Conservation (phyloP, 129 eudicot species). For the Scalesia atractyloides region DNA sequence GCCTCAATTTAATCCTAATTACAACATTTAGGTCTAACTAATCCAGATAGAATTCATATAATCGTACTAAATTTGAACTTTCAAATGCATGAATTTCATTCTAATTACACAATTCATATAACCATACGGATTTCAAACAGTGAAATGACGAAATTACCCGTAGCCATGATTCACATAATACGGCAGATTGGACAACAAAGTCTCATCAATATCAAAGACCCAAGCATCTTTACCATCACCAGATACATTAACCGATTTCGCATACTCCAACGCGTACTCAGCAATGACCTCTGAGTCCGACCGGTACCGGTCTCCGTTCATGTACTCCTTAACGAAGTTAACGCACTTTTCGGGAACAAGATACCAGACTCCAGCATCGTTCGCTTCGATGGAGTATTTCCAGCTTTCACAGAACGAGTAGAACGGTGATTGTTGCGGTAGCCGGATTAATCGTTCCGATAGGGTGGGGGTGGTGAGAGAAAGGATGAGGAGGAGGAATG, state of each 20-base stretch:
- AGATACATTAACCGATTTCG: conserved; percentile 40
- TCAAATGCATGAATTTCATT: too few relatives aligned
- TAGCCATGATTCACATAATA: conserved; percentile 59
- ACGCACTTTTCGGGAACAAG: conserved; percentile 55
- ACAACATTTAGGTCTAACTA: not conserved
- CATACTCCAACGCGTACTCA: conserved; percentile 47
- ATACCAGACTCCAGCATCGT: conserved; percentile 61
- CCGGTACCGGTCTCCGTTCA: conserved; percentile 53
- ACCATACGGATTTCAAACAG: not conserved
- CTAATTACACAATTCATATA: not conserved
- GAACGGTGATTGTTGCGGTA: conserved; percentile 16
- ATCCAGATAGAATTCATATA: too few relatives aligned
- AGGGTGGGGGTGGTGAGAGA: conserved; percentile 25
- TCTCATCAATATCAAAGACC: conserved; percentile 91
- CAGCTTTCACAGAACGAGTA: conserved; percentile 66
- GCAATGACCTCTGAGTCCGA: conserved; percentile 62
- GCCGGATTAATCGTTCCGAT: conserved; percentile 42
- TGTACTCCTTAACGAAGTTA: conserved; percentile 55
- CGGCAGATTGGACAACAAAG: conserved; percentile 76
- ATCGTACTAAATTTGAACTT: too few relatives aligned
- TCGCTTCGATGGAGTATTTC: conserved; percentile 73
- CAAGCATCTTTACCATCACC: conserved; percentile 78
- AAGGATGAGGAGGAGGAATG: conserved; percentile 40
- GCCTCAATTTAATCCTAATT: conserved; percentile 8
- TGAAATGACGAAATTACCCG: conserved; percentile 44